phyloP scores from a whole-genome alignment of 2,329 filamentous ascomycete species.

The Dothideomycetidae sp. region DNA sequence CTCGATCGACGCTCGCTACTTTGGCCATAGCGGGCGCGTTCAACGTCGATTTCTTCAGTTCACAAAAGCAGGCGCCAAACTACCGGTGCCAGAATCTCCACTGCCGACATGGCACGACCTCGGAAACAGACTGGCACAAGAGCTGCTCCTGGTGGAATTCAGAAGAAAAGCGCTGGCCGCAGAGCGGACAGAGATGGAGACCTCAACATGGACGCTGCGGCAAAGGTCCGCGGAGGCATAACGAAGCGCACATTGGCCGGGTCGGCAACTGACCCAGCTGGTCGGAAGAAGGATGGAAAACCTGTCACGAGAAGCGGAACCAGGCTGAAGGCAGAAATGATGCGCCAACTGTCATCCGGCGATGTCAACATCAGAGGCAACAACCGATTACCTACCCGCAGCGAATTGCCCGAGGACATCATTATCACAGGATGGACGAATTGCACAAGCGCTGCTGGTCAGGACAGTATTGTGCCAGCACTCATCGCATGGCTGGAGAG shows the following conservation, averaged over 20 bases:
- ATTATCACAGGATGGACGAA: conserved; percentile 29
- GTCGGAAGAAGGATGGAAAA: conserved; percentile 10
- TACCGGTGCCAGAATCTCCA: too few species aligned
- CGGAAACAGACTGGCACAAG: conserved; percentile 3
- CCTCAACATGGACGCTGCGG: conserved; percentile 41
- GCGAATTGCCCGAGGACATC: conserved; percentile 21
- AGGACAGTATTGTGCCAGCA: conserved; percentile 23
- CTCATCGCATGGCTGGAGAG: conserved; percentile 29
- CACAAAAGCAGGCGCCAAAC: too few species aligned
- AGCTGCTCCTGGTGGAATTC: conserved; percentile 10
- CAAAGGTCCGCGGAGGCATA: conserved; percentile 20
- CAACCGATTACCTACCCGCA: conserved; percentile 10
- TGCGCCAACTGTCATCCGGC: conserved; percentile 19
- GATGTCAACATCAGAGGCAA: conserved; percentile 16
- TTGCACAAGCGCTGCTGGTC: conserved; percentile 22
- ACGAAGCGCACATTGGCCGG: conserved; percentile 17
- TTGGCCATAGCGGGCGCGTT: too few species aligned
- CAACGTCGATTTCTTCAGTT: too few species aligned
- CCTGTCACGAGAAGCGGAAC: conserved; percentile 14
- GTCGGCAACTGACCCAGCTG: conserved; percentile 14
- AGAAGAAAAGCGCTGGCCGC: conserved; percentile 12
- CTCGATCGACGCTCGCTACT: too few species aligned
- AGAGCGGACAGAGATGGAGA: conserved; percentile 46
- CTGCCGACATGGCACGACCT: too few species aligned
- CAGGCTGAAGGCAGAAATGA: conserved; percentile 18